A percentile compares a stretch with the other conserved stretches of the same genome.
Evolutionary conservation across 495 filamentous ascomycete species (phyloP).

Genomic region (Platismatia glauca): DNA sequence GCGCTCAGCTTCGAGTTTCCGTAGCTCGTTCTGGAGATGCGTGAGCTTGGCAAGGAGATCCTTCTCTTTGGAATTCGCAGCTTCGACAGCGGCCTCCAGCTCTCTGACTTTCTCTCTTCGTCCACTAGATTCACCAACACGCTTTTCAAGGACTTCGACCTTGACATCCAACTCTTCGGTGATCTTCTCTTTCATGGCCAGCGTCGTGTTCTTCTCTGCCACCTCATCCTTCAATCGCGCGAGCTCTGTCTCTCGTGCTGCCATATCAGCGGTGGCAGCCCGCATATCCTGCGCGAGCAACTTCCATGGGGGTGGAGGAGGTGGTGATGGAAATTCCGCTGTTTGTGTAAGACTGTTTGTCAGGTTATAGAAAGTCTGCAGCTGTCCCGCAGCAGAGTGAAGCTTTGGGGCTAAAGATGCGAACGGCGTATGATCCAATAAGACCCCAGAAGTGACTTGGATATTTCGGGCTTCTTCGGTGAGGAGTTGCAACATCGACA

Average conservation of each 20-base stretch:
- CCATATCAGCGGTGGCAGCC: constrained; percentile 62
- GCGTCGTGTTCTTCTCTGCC: constrained; percentile 47
- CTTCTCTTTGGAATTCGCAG: constrained; percentile 46
- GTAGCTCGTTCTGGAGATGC: constrained; percentile 35
- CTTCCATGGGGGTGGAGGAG: constrained; percentile 68
- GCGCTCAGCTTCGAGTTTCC: constrained; percentile 50
- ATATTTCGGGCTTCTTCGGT: constrained; percentile 66
- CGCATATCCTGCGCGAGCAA: constrained; percentile 70
- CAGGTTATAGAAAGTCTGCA: constrained; percentile 65
- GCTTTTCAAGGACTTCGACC: constrained; percentile 86
- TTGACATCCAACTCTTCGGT: constrained; percentile 73
- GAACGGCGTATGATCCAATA: constrained; percentile 54
- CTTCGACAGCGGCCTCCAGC: constrained; percentile 47
- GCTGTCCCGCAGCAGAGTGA: constrained; percentile 50
- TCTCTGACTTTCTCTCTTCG: constrained; percentile 47
- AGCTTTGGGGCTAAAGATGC: constrained; percentile 59
- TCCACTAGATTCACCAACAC: constrained; percentile 56
- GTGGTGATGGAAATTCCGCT: constrained; percentile 64
- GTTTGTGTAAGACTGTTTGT: constrained; percentile 70
- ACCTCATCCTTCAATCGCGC: constrained; percentile 65
- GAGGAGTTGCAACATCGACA: constrained; percentile 53
- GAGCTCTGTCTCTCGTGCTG: constrained; percentile 73
- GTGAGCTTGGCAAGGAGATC: constrained; percentile 38
- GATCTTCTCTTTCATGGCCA: constrained; percentile 54
- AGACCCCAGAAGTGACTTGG: constrained; percentile 55